Base-by-base conservation (phyloP, 2,329 filamentous ascomycete genomes). In the Alternaria sp. region DNA sequence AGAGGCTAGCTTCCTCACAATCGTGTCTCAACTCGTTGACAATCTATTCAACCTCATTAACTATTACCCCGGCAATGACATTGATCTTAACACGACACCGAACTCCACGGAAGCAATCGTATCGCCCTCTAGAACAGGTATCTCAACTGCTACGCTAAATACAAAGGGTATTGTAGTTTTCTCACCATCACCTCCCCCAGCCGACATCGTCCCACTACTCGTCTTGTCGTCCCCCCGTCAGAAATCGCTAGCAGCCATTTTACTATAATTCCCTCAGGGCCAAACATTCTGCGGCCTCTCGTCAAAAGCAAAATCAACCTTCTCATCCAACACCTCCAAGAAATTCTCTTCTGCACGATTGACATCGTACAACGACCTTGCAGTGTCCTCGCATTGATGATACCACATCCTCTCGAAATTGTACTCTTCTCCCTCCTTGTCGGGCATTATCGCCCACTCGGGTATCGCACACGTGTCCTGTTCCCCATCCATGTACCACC, bases 371-470 rank as follows among this genome's bases (percentile, higher is more conserved):
- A 67, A 30, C 12, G 57, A 61, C 34, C 63, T 59, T 24, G 59
- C 53, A 18, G 47, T 68, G 65, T 64, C 65, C 58, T 75, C 71
- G 59, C 71, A 72, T 41, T 66, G 53, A 5, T 54, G 43, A 59
- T 74, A 76, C 72, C 72, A 77, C 44, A 46, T 48, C 38, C 74
- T 64, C 62, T 77, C 75, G 39, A 69, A 76, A 24, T 75, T 76
- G 22, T 43, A 64, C 9, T 69, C 54, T 32, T 66, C 47, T 6
- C n/a, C 47, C 9, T 54, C 41, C 5, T 41, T 41, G 49, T 73
- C 60, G 4, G 63, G 60, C 51, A 75, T 34, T 39, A 77, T 72
- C 0, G 70, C 66, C 73, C 73, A 77, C 54, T 77, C 75, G 4
- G 75, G 74, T 51, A 77, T 39, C 20, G 56, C 61, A 12, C 52